Evolutionary conservation across 352 stramenopile species (phyloP), one percentile per base, ranked within the genome.

Genomic region (Phytopythium vexans): DNA sequence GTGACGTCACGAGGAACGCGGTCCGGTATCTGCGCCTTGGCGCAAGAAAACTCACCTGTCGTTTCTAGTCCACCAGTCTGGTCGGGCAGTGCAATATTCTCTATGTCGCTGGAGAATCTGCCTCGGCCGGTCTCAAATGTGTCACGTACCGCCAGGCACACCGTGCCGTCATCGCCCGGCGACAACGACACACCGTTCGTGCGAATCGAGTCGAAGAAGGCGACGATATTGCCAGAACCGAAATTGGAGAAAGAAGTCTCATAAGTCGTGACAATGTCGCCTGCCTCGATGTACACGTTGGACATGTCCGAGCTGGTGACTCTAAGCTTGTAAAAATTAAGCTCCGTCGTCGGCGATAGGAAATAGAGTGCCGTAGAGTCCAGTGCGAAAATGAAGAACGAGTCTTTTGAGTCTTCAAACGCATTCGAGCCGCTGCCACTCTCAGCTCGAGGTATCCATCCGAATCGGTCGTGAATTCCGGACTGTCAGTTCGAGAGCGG

Each of bases 171-270:
- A 10, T 48, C 42, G 10, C 16, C 16, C 21, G 42, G 42, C 16
- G 42, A 48, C 9, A 48, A 31, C 3, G 16, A 4, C 0, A 48
- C 21, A 1, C 21, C 9, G 1, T 48, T 16, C 9, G 42, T 35
- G 4, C 8, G 9, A 6, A 48, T 5, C 1, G 42, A 16, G 21
- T 48, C 21, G 42, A 48, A 35, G 14, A 48, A 9, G 2, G 42
- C 42, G 42, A 48, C 21, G 42, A 48, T 48, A 31, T 11, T 36
- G 21, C 42, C n/a, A n/a, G n/a, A n/a, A n/a, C n/a, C n/a, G n/a
- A n/a, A n/a, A n/a, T n/a, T n/a, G n/a, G n/a, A n/a, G n/a, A n/a
- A n/a, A n/a, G n/a, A n/a, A n/a, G n/a, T n/a, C n/a, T n/a, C n/a
- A n/a, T n/a, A n/a, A n/a, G n/a, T n/a, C 21, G 21, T 27, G 21